Percentiles rank a stretch among this genome's conserved stretches.
Evolutionary conservation across 2,329 filamentous ascomycete species (phyloP).

Genomic region (Aspergillus clavatus): DNA sequence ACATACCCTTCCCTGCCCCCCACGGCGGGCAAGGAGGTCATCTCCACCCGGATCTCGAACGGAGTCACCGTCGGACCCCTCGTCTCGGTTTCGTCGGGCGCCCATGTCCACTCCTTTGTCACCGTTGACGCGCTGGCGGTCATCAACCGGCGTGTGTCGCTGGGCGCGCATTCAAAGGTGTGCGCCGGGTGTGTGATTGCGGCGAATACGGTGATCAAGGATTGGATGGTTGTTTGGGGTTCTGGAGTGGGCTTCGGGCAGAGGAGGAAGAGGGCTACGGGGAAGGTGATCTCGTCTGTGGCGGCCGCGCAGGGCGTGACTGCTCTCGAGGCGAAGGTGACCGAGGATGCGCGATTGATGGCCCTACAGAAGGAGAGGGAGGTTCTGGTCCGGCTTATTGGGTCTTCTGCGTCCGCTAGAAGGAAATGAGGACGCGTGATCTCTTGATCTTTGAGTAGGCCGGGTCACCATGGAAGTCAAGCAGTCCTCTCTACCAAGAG

Average conservation of each 20-base stretch:
- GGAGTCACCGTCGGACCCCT: conserved; percentile 38
- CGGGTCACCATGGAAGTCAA: no score
- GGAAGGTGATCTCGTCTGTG: conserved; percentile 8
- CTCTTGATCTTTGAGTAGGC: no score
- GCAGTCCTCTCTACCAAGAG: no score
- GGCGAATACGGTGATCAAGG: conserved; percentile 56
- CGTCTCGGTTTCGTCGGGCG: conserved; percentile 34
- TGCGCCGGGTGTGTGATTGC: conserved; percentile 59
- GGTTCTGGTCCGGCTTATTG: conserved; percentile 60
- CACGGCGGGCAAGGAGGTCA: conserved; percentile 7
- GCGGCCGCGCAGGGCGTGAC: conserved; percentile 9
- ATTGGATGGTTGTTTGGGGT: conserved; percentile 66
- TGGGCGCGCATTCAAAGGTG: conserved; percentile 61
- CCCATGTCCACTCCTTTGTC: conserved; percentile 36
- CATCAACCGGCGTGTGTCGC: conserved; percentile 29
- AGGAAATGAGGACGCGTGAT: conserved; percentile 26
- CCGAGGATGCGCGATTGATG: conserved; percentile 59
- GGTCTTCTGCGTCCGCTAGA: conserved; percentile 20
- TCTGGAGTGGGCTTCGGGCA: conserved; percentile 46
- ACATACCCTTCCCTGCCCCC: conserved; percentile 7
- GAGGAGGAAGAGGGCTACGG: conserved; percentile 28
- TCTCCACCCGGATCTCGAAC: conserved; percentile 31
- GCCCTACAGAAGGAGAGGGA: conserved; percentile 65
- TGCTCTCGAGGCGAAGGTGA: conserved; percentile 52
- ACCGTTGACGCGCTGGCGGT: conserved; percentile 44